Conservation (phyloP, 306 rosid genomes). For the Vigna trinervia region DNA sequence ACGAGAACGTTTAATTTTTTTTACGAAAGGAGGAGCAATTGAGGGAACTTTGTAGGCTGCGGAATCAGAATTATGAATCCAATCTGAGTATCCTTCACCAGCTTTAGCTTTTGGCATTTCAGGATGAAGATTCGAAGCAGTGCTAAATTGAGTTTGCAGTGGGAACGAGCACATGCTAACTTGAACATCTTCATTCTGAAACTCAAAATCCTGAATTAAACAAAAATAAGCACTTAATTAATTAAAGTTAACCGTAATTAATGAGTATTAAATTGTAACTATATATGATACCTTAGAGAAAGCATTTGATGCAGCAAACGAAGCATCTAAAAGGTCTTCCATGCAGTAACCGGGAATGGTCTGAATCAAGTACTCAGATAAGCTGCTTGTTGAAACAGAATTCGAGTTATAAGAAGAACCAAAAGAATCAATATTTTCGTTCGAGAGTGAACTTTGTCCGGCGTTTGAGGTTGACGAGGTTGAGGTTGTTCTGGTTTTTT, state of each 20-base stretch:
- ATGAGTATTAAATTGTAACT: no score
- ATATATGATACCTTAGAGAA: slow-evolving; percentile 54
- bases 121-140: slow-evolving; percentile 3
- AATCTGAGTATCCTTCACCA: slow-evolving; percentile 32
- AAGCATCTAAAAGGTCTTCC: slow-evolving; percentile 78
- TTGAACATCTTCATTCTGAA: slow-evolving; percentile 41
- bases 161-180: slow-evolving; percentile 8
- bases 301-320: slow-evolving; percentile 50
- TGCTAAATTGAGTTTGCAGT: slow-evolving; percentile 22
- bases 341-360: slow-evolving; percentile 77
- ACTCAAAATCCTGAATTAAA: slow-evolving; percentile 43
- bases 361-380: slow-evolving; percentile 78
- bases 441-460: slow-evolving; percentile 27
- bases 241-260: not conserved
- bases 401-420: slow-evolving; percentile 45
- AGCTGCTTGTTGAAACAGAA: slow-evolving; percentile 69
- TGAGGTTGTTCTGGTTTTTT: slow-evolving; percentile 34
- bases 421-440: slow-evolving; percentile 21
- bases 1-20: slow-evolving; percentile 35
- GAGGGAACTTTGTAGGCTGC: slow-evolving; percentile 34
- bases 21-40: slow-evolving; percentile 36
- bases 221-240: not conserved
- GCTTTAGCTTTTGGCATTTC: slow-evolving; percentile 32
- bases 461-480: no score
- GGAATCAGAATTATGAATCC: slow-evolving; percentile 32